Percentiles rank a stretch among this genome's conserved stretches.
These are phyloP conservation scores for Lathyrus aphaca DNA, from an alignment of 306 rosid species.

Conservation along the genomic window DNA sequence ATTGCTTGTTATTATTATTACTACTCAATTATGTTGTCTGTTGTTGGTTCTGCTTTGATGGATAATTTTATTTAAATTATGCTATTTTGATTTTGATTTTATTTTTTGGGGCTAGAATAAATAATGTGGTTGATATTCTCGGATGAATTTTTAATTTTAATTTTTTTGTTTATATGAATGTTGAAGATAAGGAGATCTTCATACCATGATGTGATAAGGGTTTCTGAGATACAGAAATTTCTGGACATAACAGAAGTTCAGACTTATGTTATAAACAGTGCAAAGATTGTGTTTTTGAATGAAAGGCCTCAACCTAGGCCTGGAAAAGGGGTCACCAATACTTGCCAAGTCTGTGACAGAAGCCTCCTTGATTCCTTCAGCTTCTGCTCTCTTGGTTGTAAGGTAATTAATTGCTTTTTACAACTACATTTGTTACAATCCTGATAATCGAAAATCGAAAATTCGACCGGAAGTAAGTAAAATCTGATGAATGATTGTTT, in stretches of 20 bases:
- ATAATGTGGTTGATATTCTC: conserved; percentile 35
- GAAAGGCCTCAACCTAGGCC: conserved; percentile 83
- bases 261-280: conserved; percentile 73
- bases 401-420: conserved; percentile 43
- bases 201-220: conserved; percentile 84
- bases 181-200: conserved; percentile 76
- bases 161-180: background rate
- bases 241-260: conserved; percentile 74
- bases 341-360: conserved; percentile 74
- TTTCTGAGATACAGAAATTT: conserved; percentile 72
- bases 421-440: background rate
- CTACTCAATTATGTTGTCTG: conserved; percentile 32
- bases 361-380: conserved; percentile 73
- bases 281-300: conserved; percentile 73
- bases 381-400: conserved; percentile 80
- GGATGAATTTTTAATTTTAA: conserved; percentile 30
- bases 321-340: conserved; percentile 66
- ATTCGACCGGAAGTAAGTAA: background rate
- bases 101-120: conserved; percentile 2
- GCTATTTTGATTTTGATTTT: background rate
- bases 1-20: background rate
- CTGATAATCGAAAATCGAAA: background rate
- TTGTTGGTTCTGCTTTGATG: conserved; percentile 26
- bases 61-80: conserved; percentile 4
- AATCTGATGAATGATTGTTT: background rate